Evolutionary conservation across 78 protist genomes (phyloP).

Genomic region (Speleostelium caveatum): DNA sequence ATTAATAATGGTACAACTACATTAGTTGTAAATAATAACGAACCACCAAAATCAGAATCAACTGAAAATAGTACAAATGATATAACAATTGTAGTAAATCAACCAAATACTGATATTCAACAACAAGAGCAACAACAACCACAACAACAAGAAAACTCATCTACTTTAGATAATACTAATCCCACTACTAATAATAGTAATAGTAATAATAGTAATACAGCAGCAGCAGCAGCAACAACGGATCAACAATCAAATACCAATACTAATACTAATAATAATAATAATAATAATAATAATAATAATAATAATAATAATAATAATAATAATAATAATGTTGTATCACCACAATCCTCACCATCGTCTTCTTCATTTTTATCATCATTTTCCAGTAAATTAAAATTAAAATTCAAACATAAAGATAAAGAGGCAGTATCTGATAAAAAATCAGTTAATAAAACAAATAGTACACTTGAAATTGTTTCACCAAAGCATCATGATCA

Average conservation of each 20-base stretch:
- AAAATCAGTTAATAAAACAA: background rate
- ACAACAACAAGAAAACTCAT: background rate
- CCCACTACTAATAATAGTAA: background rate
- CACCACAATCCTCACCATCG: slow-evolving; percentile 1
- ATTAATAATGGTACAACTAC: too few species aligned
- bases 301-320: background rate
- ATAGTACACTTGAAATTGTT: background rate
- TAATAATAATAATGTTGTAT: background rate
- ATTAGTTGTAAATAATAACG: background rate
- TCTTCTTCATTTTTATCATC: too few species aligned
- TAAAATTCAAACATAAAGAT: background rate
- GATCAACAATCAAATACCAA: background rate
- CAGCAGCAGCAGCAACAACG: background rate
- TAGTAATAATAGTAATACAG: slow-evolving; percentile 2
- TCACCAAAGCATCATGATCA: background rate
- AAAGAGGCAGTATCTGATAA: background rate
- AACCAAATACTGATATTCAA: background rate
- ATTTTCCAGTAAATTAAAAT: too few species aligned
- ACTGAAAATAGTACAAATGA: background rate
- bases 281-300: slow-evolving; percentile 6
- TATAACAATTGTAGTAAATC: slow-evolving; percentile 2
- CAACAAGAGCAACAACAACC: slow-evolving; percentile 1
- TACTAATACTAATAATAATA: background rate
- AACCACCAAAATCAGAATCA: background rate
- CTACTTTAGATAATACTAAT: background rate